Evolutionary conservation across 164 flowering plant species (phyloP), one percentile per base, ranked within the genome.

Genomic region (Vitis rotundifolia): DNA sequence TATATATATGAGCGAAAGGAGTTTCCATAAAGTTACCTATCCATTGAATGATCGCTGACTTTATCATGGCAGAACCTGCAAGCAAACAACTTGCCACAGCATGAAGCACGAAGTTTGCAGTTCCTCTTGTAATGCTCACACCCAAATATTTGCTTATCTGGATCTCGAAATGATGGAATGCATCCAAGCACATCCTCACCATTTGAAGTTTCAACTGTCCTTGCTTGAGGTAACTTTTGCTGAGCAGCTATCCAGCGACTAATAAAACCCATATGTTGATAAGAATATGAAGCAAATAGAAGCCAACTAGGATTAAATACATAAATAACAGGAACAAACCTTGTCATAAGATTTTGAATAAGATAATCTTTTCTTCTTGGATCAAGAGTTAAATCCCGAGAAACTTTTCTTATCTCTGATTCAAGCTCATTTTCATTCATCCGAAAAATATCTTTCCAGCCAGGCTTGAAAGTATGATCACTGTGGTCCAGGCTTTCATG

Each of bases 221-320:
- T 76, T 78, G 77, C 77, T 70, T 87, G 86, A 58, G 91, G 84
- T 64, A 73, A 78, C 77, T 89, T 94, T 83, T 92, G 97, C 82
- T 94, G 98, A 73, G 94, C 86, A 78, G 97, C 98, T 71, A 92
- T 89, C 98, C 98, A 94, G 47, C 91, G 92, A 80, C 98, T 94
- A 73, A 31, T 12, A 69, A 49, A 74, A 69, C 67, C 52, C 14
- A 67, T 3, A 67, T 28, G 69, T 49, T 49, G 11, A 71, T 66
- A 28, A 75, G 75, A 67, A 22, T 61, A 59, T 37, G 28, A 16
- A 59, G 48, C 62, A 44, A 64, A 75, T 6, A 31, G 44, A 31
- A 31, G 7, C 44, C 44, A 19, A 49, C 18, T 57, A 29, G 9
- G n/a, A 18, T 29, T 9, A 16, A 29, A 52, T 47, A 13, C 59